Conservation (phyloP, 2,329 filamentous ascomycete genomes). For the Dothistroma pini region DNA sequence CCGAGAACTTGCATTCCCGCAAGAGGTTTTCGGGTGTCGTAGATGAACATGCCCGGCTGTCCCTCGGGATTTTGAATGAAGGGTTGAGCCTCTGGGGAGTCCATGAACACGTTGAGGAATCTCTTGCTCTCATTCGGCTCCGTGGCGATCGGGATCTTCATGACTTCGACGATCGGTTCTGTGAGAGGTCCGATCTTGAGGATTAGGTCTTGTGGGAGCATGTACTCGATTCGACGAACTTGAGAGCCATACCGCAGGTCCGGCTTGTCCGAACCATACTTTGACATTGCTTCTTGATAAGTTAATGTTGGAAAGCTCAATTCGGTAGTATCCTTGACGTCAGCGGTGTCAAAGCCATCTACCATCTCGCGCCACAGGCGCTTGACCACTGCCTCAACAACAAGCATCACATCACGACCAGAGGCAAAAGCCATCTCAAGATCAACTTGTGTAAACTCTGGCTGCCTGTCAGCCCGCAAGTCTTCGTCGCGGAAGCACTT, state of each 20-base stretch:
- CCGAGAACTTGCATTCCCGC: constrained; percentile 74
- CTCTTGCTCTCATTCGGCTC: constrained; percentile 53
- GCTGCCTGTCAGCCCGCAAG: constrained; percentile 84
- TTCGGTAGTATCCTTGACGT: constrained; percentile 33
- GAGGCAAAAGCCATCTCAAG: constrained; percentile 86
- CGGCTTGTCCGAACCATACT: constrained; percentile 87
- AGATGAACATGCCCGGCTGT: constrained; percentile 74
- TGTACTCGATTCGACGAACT: constrained; percentile 60
- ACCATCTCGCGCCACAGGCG: constrained; percentile 54
- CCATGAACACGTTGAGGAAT: constrained; percentile 69
- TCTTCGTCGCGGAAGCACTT: constrained; percentile 96
- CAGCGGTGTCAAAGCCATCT: constrained; percentile 33
- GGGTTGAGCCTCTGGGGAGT: constrained; percentile 54
- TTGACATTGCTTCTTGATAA: constrained; percentile 74
- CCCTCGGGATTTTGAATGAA: constrained; percentile 69
- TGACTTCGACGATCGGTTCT: constrained; percentile 69
- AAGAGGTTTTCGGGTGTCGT: constrained; percentile 69
- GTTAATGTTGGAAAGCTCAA: constrained; percentile 56
- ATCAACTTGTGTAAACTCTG: constrained; percentile 95
- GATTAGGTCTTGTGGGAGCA: constrained; percentile 62
- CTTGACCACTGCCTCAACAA: constrained; percentile 53
- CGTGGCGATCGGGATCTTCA: constrained; percentile 60
- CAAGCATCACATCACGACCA: constrained; percentile 65
- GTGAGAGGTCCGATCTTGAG: constrained; percentile 69
- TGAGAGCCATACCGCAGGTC: constrained; percentile 72